These are phyloP conservation scores for Talaromyces sp. DNA, from an alignment of 2,329 filamentous ascomycete genomes.

Conservation along the genomic window DNA sequence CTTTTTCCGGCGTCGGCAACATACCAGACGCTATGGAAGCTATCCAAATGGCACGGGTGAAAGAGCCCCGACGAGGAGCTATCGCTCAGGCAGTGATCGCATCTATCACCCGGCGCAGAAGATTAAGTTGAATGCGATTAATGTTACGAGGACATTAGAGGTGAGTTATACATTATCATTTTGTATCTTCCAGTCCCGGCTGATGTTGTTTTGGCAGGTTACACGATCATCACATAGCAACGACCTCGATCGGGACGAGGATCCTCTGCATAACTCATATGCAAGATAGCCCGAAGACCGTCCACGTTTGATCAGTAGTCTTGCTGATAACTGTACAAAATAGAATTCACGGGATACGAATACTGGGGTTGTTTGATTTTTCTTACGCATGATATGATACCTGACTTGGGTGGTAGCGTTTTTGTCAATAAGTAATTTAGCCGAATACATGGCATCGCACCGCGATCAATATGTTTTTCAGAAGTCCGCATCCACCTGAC, in stretches of 20 bases:
- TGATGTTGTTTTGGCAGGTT: constrained; percentile 2
- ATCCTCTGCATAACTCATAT: constrained; percentile 15
- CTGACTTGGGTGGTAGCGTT: constrained; percentile 6
- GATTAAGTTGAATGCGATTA: constrained; percentile 8
- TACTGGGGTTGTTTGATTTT: background rate
- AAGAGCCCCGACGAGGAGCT: background rate
- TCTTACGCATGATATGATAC: background rate
- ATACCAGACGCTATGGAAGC: constrained; percentile 25
- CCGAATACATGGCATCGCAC: background rate
- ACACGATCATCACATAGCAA: constrained; percentile 11
- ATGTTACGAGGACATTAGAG: constrained; percentile 16
- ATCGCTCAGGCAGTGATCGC: constrained; percentile 8
- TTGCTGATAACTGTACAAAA: constrained; percentile 1
- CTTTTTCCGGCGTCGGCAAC: constrained; percentile 12
- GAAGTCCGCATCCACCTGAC: background rate
- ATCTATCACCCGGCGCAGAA: background rate
- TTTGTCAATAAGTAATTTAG: background rate
- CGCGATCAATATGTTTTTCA: background rate
- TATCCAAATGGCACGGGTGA: background rate
- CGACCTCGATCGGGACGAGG: constrained; percentile 11
- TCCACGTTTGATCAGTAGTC: background rate
- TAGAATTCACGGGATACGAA: background rate
- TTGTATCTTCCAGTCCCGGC: background rate
- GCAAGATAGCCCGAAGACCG: background rate
- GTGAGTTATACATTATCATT: background rate